A percentile compares a stretch with the other conserved stretches of the same genome.
phyloP scores from a whole-genome alignment of 306 rosid genomes.

The Glycyrrhiza uralensis region DNA sequence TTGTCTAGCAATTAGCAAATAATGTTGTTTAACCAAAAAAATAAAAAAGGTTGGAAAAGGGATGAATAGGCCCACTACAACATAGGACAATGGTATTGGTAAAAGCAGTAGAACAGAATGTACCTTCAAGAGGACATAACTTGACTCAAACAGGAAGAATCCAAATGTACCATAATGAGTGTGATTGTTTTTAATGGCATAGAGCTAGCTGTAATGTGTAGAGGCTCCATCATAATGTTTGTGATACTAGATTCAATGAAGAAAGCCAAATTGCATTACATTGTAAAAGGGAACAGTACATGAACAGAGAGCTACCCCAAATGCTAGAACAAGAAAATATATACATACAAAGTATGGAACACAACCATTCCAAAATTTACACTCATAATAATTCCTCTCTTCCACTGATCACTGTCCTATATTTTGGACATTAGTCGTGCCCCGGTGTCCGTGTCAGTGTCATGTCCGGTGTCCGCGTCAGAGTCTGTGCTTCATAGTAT shows the following conservation, averaged over 20 bases:
- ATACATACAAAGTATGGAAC: conserved; percentile 26
- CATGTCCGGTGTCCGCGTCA: too few species aligned
- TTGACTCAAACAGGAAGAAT: conserved; percentile 17
- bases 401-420: neutral
- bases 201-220: neutral
- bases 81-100: conserved; percentile 17
- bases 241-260: neutral
- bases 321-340: conserved; percentile 20
- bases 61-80: neutral
- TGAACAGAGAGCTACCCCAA: neutral
- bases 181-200: neutral
- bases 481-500: too few species aligned
- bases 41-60: neutral
- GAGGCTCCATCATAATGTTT: neutral
- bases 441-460: too few species aligned
- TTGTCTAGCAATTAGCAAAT: conserved; percentile 17
- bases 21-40: neutral
- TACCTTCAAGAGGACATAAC: neutral
- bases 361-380: conserved; percentile 21
- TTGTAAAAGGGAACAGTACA: conserved; percentile 8
- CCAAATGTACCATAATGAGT: conserved; percentile 10
- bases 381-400: conserved; percentile 1
- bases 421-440: too few species aligned
- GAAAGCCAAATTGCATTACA: conserved; percentile 1
- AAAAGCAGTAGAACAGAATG: neutral